These are phyloP conservation scores for Coemansia asiatica DNA, from an alignment of 192 early-diverging fungal genomes.

Conservation along the genomic window DNA sequence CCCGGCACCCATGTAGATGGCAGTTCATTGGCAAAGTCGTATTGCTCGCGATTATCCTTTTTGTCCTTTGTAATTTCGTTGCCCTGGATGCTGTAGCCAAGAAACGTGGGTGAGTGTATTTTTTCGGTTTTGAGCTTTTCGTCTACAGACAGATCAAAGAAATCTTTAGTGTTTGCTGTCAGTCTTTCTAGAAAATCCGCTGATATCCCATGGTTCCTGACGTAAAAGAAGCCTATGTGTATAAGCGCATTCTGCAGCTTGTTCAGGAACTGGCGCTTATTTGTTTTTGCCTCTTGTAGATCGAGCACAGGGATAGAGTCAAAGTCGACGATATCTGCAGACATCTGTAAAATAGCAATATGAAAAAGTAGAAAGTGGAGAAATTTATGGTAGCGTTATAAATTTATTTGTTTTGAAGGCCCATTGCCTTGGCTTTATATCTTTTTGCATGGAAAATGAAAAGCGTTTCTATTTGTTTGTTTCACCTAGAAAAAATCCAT, in stretches of 20 bases:
- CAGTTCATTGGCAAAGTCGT: constrained; percentile 60
- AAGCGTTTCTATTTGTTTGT: too few species aligned
- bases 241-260: constrained; percentile 57
- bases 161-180: constrained; percentile 17
- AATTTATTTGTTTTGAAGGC: too few species aligned
- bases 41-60: constrained; percentile 56
- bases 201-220: constrained; percentile 52
- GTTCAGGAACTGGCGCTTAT: constrained; percentile 40
- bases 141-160: constrained; percentile 59
- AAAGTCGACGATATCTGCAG: constrained; percentile 11
- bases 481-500: too few species aligned
- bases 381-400: too few species aligned
- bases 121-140: constrained; percentile 60
- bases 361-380: neutral
- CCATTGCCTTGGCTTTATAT: too few species aligned
- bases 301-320: constrained; percentile 28
- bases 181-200: constrained; percentile 34
- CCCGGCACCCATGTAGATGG: constrained; percentile 15
- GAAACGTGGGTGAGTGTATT: constrained; percentile 59
- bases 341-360: neutral
- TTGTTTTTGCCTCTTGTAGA: constrained; percentile 9
- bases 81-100: constrained; percentile 57
- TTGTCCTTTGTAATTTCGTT: constrained; percentile 57
- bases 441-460: too few species aligned
- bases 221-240: constrained; percentile 62